Evolutionary conservation across 2,329 filamentous ascomycete genomes (phyloP).

Genomic region (Stylonectria norvegica): DNA sequence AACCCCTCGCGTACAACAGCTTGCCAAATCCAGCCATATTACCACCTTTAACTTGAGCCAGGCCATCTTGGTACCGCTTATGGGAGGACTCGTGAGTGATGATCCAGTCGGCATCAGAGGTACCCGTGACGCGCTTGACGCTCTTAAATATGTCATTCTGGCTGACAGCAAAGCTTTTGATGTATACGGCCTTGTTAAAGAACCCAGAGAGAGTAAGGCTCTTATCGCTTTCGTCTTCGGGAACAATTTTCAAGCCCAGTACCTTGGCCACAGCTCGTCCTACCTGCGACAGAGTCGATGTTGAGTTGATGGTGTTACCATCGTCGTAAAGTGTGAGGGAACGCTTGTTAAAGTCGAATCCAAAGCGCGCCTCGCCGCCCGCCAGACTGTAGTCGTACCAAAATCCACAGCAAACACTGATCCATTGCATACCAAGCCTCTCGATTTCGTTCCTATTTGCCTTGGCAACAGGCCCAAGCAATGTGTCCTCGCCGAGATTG

Average conservation of each 20-base stretch:
- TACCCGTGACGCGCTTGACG: conserved; percentile 56
- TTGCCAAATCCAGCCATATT: conserved; percentile 2
- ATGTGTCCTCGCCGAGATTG: conserved; percentile 28
- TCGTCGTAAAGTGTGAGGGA: conserved; percentile 48
- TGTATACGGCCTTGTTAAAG: conserved; percentile 46
- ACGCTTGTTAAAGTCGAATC: conserved; percentile 46
- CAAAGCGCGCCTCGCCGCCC: conserved; percentile 35
- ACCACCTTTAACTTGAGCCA: background rate
- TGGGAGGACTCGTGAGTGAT: conserved; percentile 46
- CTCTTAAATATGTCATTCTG: conserved; percentile 64
- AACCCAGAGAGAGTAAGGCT: conserved; percentile 35
- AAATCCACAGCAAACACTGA: conserved; percentile 50
- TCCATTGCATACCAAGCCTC: conserved; percentile 39
- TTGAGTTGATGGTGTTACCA: conserved; percentile 3
- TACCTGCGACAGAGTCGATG: conserved; percentile 4
- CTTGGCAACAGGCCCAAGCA: conserved; percentile 19
- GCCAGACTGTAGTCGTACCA: conserved; percentile 53
- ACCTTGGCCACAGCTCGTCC: conserved; percentile 5
- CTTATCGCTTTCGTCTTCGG: background rate
- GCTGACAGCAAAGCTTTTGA: conserved; percentile 55
- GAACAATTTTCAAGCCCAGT: conserved; percentile 2
- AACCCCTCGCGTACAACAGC: conserved; percentile 49
- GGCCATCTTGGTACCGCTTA: conserved; percentile 26
- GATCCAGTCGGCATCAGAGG: conserved; percentile 58
- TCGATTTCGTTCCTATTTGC: conserved; percentile 37